Evolutionary conservation across 331 rosid species (phyloP).

Genomic region (Quercus lobata): DNA sequence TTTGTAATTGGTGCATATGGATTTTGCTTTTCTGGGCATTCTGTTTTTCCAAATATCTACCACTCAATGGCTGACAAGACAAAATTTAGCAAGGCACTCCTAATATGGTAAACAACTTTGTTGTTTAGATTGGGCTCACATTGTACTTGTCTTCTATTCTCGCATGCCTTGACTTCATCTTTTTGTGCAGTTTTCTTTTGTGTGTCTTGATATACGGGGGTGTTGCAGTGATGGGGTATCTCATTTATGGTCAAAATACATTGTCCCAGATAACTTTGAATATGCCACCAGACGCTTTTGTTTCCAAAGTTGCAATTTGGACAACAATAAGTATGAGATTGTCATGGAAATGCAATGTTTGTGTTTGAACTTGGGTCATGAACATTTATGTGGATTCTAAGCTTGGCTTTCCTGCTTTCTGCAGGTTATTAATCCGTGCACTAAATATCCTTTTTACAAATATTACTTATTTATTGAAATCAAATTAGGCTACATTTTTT

Average conservation of each 20-base stretch:
- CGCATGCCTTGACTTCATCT: not conserved
- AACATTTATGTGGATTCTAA: constrained; percentile 21
- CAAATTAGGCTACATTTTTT: constrained; percentile 1
- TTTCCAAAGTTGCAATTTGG: constrained; percentile 71
- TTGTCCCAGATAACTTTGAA: constrained; percentile 73
- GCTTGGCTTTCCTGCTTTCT: constrained; percentile 13
- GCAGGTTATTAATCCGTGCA: constrained; percentile 73
- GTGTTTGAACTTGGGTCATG: not conserved
- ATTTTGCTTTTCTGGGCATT: constrained; percentile 80
- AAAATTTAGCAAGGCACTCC: constrained; percentile 49
- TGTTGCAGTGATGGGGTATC: constrained; percentile 62
- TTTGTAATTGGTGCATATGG: constrained; percentile 75
- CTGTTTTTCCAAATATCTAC: constrained; percentile 81
- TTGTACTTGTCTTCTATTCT: constrained; percentile 10
- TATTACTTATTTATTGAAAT: constrained; percentile 5
- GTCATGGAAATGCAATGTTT: not conserved
- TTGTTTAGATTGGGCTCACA: not conserved
- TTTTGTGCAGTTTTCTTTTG: constrained; percentile 50
- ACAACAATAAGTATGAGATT: constrained; percentile 51
- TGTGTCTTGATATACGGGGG: constrained; percentile 56
- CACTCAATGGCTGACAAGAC: constrained; percentile 77
- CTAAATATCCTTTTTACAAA: constrained; percentile 68
- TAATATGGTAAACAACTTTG: constrained; percentile 30
- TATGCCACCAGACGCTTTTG: constrained; percentile 51
- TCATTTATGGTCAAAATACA: constrained; percentile 67